These are phyloP conservation scores for Acanthamoeba royreba DNA, from an alignment of 208 protist species.

Conservation along the genomic window DNA sequence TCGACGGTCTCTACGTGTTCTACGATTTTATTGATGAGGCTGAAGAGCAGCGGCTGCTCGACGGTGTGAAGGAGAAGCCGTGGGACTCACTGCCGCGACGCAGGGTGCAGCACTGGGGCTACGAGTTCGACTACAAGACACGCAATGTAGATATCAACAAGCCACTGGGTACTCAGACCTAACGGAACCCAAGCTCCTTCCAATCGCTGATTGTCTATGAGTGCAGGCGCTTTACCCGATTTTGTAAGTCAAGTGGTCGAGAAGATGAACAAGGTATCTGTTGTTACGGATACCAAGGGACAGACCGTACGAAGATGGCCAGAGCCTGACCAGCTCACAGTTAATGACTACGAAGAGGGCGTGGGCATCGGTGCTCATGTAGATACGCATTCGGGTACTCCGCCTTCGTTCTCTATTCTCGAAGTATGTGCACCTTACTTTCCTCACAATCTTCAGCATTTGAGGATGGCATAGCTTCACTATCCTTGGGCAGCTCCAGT, in stretches of 20 bases:
- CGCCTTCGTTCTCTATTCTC: too few species aligned
- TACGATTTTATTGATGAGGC: neutral
- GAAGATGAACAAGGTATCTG: neutral
- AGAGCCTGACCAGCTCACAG: neutral
- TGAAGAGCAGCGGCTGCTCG: neutral
- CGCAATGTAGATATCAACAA: neutral
- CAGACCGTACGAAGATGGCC: neutral
- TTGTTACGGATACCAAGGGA: neutral
- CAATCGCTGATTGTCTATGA: neutral
- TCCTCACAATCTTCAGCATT: neutral
- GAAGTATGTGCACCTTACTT: neutral
- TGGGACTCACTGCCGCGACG: neutral
- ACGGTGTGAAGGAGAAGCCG: neutral
- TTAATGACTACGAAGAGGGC: conserved; percentile 22
- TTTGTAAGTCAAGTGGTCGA: neutral
- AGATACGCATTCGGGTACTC: conserved; percentile 15
- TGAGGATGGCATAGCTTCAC: neutral
- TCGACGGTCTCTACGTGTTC: conserved; percentile 15
- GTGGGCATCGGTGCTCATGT: conserved; percentile 7
- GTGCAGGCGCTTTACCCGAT: neutral
- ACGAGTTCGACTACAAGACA: conserved; percentile 21
- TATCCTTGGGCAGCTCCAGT: neutral
- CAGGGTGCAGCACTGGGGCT: neutral
- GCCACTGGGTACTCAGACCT: neutral
- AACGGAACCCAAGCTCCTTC: too few species aligned